Conservation (phyloP, 805 yeast genomes). For the Candida xyloterini region DNA sequence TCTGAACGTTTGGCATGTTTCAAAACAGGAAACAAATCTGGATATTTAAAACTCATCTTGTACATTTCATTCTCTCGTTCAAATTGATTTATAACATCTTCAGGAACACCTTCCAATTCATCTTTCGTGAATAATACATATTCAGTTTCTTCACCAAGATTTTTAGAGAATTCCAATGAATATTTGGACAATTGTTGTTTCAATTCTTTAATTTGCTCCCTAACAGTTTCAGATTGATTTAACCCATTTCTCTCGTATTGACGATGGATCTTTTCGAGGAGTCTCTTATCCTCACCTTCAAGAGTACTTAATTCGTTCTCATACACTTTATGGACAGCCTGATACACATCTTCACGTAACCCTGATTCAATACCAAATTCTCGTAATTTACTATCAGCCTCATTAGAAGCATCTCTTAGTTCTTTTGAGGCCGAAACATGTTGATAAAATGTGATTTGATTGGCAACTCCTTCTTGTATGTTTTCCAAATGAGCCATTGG, state of each 20-base stretch:
- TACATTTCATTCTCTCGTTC: conserved; percentile 39
- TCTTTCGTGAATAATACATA: conserved; percentile 56
- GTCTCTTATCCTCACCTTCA: conserved; percentile 55
- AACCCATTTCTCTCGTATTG: conserved; percentile 69
- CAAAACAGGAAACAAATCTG: conserved; percentile 75
- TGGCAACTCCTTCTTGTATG: conserved; percentile 40
- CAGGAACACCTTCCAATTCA: conserved; percentile 73
- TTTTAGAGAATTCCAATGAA: conserved; percentile 56
- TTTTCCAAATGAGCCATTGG: conserved; percentile 55
- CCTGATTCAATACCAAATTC: conserved; percentile 61
- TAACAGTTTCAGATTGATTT: conserved; percentile 50
- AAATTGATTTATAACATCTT: conserved; percentile 56
- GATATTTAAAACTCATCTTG: conserved; percentile 78
- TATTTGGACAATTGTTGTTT: conserved; percentile 58
- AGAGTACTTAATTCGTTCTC: conserved; percentile 33
- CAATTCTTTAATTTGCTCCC: conserved; percentile 55
- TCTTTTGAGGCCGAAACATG: conserved; percentile 64
- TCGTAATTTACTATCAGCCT: conserved; percentile 56
- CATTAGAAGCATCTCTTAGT: conserved; percentile 68
- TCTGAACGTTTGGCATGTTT: conserved; percentile 62
- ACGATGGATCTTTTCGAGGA: conserved; percentile 52
- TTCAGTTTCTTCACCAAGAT: conserved; percentile 69
- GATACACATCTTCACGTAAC: conserved; percentile 63
- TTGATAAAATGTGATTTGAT: conserved; percentile 64
- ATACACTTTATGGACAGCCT: conserved; percentile 53